Conservation (phyloP, 345 rosid species). For the Hirschfeldia incana region DNA sequence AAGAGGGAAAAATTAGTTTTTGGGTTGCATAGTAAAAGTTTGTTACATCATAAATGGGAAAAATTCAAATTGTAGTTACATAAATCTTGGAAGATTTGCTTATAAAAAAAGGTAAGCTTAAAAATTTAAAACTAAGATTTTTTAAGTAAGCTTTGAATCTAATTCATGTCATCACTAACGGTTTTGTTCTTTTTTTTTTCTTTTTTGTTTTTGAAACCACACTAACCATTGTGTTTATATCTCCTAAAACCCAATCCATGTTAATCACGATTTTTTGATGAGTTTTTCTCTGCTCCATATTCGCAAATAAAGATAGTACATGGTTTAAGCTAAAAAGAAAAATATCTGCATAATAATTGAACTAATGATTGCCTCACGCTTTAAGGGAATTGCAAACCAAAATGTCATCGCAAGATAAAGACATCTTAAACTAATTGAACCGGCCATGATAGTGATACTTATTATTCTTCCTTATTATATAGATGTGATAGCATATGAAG, state of each 20-base stretch:
- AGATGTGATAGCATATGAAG: constrained; percentile 25
- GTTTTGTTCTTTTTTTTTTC: too few species aligned
- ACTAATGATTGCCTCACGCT: background rate
- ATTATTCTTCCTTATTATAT: constrained; percentile 24
- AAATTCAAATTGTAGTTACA: constrained; percentile 17
- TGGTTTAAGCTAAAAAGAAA: too few species aligned
- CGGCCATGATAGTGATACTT: constrained; percentile 9
- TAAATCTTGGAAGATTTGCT: background rate
- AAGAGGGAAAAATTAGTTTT: constrained; percentile 22
- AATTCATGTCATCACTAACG: background rate
- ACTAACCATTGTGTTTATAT: too few species aligned
- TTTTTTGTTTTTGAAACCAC: too few species aligned
- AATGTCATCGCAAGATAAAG: background rate
- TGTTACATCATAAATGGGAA: constrained; percentile 21
- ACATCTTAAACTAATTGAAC: constrained; percentile 6
- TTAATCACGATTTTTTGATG: too few species aligned
- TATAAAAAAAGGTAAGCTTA: too few species aligned
- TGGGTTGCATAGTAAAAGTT: constrained; percentile 29
- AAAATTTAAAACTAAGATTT: background rate
- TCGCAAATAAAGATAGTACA: too few species aligned
- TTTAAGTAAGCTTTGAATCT: background rate
- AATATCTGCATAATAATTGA: background rate
- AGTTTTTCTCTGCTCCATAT: too few species aligned
- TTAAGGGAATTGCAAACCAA: background rate
- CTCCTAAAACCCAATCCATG: too few species aligned